Evolutionary conservation across 139 green algal genomes (phyloP), one percentile per base, ranked within the genome.

Genomic region (Chlamydomonas sp.): DNA sequence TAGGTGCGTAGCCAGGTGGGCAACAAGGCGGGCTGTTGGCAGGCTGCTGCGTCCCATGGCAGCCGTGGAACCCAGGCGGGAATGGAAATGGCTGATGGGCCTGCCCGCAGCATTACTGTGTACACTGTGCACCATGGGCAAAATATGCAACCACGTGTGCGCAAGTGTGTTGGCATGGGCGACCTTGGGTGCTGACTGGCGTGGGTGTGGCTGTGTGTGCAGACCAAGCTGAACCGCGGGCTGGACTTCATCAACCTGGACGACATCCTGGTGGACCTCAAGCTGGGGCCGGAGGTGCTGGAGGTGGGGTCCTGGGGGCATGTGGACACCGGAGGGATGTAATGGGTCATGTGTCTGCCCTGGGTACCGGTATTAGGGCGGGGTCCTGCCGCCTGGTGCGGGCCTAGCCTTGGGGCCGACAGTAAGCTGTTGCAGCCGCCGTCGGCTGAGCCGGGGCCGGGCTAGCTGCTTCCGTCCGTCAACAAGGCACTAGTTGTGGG

Each of bases 191-290:
- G 17, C 14, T 7, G 17, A 77, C 72, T 31, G 17, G 17, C 15
- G 18, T 10, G 12, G 18, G 72, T 31, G 6, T 77, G 72, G 17
- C 72, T 77, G 14, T 75, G 61, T 31, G 16, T 76, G 10, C 76
- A 93, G 91, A 91, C 96, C 0, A 94, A 95, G 81, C 90, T 98
- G 57, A 97, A 97, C 86, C 72, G 90, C 0, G 94, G 91, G 0
- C 77, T 96, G 17, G 96, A 98, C 90, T 95, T 96, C 75, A 85
- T 98, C 1, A 94, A 94, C 79, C 89, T 99, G 67, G 95, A 97
- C 77, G 93, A 96, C 83, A 92, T 96, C 80, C 92, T 98, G 87
- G 91, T 98, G 68, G 96, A 98, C 81, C 82, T 98, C 89, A 97
- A 97, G 84, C 93, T 98, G 18, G 90, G 93, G 3, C 95, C 96